phyloP scores from a whole-genome alignment of 345 rosid genomes.

The Pelargonium nanum region DNA sequence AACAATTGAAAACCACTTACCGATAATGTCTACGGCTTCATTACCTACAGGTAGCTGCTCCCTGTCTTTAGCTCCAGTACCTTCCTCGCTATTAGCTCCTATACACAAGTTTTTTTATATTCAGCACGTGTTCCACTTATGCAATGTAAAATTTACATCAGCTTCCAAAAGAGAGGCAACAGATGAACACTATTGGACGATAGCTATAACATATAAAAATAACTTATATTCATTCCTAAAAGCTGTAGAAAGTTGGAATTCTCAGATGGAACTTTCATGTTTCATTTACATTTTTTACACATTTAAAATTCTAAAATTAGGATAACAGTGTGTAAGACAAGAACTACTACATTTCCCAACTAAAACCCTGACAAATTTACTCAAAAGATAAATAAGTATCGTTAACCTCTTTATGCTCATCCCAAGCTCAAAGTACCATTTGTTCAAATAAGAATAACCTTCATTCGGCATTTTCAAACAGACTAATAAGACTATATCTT shows the following conservation, averaged over 20 bases:
- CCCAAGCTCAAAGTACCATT: no score
- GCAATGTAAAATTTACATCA: background rate
- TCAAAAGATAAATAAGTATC: no score
- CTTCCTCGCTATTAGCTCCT: background rate
- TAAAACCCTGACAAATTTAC: background rate
- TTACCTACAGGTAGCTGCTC: slow-evolving; percentile 15
- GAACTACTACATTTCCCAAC: slow-evolving; percentile 2
- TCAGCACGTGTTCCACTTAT: background rate
- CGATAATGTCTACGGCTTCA: slow-evolving; percentile 21
- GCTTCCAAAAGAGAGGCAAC: no score
- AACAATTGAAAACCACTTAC: slow-evolving; percentile 16
- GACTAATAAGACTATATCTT: no score
- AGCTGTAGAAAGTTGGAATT: no score
- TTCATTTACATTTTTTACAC: slow-evolving; percentile 10
- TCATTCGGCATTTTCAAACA: no score
- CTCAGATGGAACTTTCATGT: slow-evolving; percentile 17
- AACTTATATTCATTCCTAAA: no score
- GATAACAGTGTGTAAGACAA: background rate
- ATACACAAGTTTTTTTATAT: background rate
- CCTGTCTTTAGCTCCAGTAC: slow-evolving; percentile 2
- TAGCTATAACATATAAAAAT: no score
- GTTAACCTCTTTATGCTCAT: no score
- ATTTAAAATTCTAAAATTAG: slow-evolving; percentile 1
- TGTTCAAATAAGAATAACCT: no score
- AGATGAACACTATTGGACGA: no score